These are phyloP conservation scores for Naganishia randhawae DNA, from an alignment of 768 basidiomycete genomes.

Conservation along the genomic window DNA sequence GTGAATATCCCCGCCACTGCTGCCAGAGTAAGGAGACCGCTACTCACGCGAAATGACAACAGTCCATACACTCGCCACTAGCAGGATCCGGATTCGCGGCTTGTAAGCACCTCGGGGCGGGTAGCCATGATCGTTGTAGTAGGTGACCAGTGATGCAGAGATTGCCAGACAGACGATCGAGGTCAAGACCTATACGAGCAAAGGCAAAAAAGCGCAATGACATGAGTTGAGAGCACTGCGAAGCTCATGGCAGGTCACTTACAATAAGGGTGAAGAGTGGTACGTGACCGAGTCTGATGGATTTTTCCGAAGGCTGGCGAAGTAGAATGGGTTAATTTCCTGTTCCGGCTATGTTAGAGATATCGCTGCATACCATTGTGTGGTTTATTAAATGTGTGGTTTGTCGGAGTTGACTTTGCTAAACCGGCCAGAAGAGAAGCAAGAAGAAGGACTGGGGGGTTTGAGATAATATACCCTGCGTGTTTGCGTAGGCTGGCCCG, in stretches of 20 bases:
- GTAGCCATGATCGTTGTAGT: slow-evolving; percentile 36
- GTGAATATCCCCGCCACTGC: no score
- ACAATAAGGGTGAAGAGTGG: slow-evolving; percentile 40
- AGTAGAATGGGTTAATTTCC: not conserved
- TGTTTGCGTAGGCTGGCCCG: no score
- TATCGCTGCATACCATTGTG: not conserved
- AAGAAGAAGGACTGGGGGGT: no score
- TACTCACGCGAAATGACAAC: slow-evolving; percentile 42
- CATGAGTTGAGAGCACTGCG: no score
- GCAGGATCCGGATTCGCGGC: slow-evolving; percentile 49
- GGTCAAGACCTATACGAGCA: slow-evolving; percentile 36
- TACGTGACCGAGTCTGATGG: slow-evolving; percentile 39
- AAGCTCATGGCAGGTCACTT: no score
- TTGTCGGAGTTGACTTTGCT: no score
- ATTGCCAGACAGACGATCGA: slow-evolving; percentile 47
- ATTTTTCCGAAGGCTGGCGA: slow-evolving; percentile 34
- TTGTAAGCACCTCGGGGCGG: slow-evolving; percentile 38
- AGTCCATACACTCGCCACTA: slow-evolving; percentile 45
- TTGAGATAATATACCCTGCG: no score
- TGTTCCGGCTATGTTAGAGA: not conserved
- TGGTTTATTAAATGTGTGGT: no score
- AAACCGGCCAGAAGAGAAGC: no score
- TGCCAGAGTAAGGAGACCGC: not conserved
- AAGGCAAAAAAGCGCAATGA: no score
- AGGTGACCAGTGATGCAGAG: slow-evolving; percentile 39